Percentiles rank a stretch among this genome's conserved stretches.
Conservation (phyloP, 148 eudicot species). For the Vaccinium darrowii region DNA sequence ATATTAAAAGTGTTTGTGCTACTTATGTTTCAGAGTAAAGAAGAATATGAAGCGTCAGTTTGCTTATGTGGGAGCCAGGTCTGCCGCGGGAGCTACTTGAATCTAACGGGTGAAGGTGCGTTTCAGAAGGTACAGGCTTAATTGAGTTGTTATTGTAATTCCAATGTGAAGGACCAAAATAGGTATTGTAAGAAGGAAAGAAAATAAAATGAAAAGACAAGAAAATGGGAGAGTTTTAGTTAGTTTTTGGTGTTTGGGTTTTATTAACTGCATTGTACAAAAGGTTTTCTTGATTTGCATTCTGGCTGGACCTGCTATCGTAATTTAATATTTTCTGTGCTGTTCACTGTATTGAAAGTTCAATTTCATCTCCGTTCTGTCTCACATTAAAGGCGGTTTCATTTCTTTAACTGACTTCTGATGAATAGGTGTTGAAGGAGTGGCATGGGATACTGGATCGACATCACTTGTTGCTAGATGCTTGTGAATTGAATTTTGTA, state of each 20-base stretch:
- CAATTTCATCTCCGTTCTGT: not conserved
- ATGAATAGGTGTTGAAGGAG: conserved; percentile 74
- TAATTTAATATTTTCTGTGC: not conserved
- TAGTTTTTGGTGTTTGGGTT: not conserved
- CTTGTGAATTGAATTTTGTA: conserved; percentile 85
- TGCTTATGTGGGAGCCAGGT: conserved; percentile 98
- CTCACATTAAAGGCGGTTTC: not conserved
- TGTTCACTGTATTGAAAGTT: not conserved
- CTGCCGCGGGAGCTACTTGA: conserved; percentile 98
- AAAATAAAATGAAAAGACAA: not conserved
- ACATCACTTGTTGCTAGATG: conserved; percentile 75
- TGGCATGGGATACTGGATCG: conserved; percentile 87
- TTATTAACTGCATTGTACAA: not conserved
- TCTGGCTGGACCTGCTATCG: not conserved
- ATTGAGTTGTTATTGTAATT: not conserved
- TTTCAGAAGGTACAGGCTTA: conserved; percentile 67
- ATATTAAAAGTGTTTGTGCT: conserved; percentile 4
- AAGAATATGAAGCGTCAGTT: conserved; percentile 95
- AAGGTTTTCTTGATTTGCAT: conserved; percentile 7
- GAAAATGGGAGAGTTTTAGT: not conserved
- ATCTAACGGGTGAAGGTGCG: conserved; percentile 92
- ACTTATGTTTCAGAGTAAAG: conserved; percentile 71
- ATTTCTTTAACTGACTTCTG: not conserved
- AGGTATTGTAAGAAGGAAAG: not conserved
- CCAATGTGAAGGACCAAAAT: not conserved